Conservation (phyloP, 805 yeast genomes). For the Diddensiella transvaalensis region DNA sequence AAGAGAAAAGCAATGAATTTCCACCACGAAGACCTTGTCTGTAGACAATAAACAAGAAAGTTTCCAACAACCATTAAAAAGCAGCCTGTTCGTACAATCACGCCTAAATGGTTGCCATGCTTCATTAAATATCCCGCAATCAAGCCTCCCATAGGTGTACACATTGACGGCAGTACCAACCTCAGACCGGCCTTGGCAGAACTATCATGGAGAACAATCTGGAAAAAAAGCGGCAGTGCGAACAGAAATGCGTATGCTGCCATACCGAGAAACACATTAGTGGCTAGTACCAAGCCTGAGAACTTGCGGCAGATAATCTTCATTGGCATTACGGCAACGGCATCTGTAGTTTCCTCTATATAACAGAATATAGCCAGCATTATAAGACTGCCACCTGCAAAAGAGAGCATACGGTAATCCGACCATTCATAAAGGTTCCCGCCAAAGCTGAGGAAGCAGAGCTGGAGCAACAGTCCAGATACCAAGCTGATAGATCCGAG, state of each 20-base stretch:
- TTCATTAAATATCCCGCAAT: conserved; percentile 14
- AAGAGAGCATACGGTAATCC: conserved; percentile 5
- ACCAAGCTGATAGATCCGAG: conserved; percentile 11
- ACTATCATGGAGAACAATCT: conserved; percentile 14
- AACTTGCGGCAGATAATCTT: conserved; percentile 5
- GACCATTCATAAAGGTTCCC: conserved; percentile 13
- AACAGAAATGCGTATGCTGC: conserved; percentile 14
- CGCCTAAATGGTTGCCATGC: conserved; percentile 4
- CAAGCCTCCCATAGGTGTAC: conserved; percentile 15
- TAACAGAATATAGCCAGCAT: conserved; percentile 5
- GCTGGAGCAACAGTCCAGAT: conserved; percentile 8
- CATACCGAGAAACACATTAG: conserved; percentile 11
- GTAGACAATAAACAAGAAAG: conserved; percentile 3
- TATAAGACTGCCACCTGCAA: conserved; percentile 8
- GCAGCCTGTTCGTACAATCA: conserved; percentile 6
- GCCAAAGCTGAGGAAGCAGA: conserved; percentile 10
- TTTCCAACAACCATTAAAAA: conserved; percentile 9
- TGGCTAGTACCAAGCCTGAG: conserved; percentile 1
- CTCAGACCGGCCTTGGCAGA: conserved; percentile 16
- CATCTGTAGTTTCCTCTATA: conserved; percentile 10
- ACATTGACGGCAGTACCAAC: conserved; percentile 10
- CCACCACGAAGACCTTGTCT: conserved; percentile 6
- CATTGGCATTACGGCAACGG: conserved; percentile 12
- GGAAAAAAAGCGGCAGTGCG: conserved; percentile 16
- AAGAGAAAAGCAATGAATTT: conserved; percentile 3